Evolutionary conservation across 202 grass and related monocot genomes (phyloP).

Genomic region (Saccharum hybrid): DNA sequence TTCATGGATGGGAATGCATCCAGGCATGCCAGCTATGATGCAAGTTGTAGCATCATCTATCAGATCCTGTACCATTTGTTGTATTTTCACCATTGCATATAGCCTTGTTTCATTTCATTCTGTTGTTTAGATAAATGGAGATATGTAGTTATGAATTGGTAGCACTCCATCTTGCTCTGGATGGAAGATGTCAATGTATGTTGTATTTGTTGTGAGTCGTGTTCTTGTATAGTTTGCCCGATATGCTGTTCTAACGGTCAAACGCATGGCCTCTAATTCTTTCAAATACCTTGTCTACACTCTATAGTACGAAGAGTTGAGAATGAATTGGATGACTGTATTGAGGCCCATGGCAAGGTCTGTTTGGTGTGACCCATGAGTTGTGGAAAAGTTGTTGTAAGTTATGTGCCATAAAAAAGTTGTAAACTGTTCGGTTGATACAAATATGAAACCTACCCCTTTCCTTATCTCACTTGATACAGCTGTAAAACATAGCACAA

Average conservation of each 20-base stretch:
- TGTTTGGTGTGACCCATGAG: background rate
- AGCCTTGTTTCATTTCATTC: slow-evolving; percentile 21
- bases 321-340: background rate
- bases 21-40: background rate
- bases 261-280: background rate
- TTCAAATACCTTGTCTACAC: background rate
- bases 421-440: too few species aligned
- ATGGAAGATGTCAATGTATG: slow-evolving; percentile 5
- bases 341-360: background rate
- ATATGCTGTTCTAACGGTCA: slow-evolving; percentile 3
- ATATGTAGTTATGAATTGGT: background rate
- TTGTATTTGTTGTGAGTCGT: slow-evolving; percentile 34
- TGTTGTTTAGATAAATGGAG: slow-evolving; percentile 19
- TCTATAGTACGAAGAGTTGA: background rate
- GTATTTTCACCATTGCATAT: slow-evolving; percentile 3
- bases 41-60: background rate
- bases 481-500: background rate
- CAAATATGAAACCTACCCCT: too few species aligned
- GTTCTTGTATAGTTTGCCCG: background rate
- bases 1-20: background rate
- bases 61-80: slow-evolving; percentile 20
- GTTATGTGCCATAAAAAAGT: too few species aligned
- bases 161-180: background rate
- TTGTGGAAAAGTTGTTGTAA: too few species aligned
- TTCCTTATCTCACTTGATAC: too few species aligned